Evolutionary conservation across 192 early-diverging fungal species (phyloP).

Genomic region (Chytriomyces hyalinus): DNA sequence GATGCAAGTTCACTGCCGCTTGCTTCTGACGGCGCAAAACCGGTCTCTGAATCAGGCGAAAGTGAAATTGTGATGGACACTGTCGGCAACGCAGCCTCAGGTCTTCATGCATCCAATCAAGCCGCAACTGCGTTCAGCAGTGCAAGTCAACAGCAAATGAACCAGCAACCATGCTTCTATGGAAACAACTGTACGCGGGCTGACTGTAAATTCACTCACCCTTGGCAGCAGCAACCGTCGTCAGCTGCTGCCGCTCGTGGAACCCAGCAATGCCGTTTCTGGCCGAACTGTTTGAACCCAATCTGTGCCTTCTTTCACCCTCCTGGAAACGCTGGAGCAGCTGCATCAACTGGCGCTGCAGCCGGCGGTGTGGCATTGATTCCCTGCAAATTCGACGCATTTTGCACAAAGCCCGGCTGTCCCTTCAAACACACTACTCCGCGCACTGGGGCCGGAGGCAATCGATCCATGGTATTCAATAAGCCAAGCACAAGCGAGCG

Average conservation of each 20-base stretch:
- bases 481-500: constrained; percentile 6
- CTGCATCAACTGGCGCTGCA: constrained; percentile 9
- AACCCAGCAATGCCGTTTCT: constrained; percentile 37
- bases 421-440: constrained; percentile 35
- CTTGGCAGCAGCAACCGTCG: constrained; percentile 38
- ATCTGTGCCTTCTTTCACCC: constrained; percentile 42
- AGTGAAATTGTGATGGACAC: constrained; percentile 7
- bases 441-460: not conserved
- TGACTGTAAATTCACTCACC: constrained; percentile 49
- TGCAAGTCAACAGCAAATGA: not conserved
- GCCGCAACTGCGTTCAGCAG: not conserved
- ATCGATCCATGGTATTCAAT: not conserved
- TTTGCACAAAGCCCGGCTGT: constrained; percentile 45
- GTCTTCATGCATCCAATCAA: not conserved
- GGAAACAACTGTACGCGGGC: constrained; percentile 43
- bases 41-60: not conserved
- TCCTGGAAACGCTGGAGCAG: constrained; percentile 18
- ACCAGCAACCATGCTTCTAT: constrained; percentile 39
- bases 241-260: not conserved
- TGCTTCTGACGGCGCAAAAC: too few relatives aligned
- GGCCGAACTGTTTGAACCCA: constrained; percentile 41
- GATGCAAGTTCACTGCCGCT: not conserved
- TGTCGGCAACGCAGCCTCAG: not conserved
- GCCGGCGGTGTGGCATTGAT: not conserved
- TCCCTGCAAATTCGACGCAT: constrained; percentile 47